Conservation (phyloP, 805 yeast species). For the Kregervanrija delftensis region DNA sequence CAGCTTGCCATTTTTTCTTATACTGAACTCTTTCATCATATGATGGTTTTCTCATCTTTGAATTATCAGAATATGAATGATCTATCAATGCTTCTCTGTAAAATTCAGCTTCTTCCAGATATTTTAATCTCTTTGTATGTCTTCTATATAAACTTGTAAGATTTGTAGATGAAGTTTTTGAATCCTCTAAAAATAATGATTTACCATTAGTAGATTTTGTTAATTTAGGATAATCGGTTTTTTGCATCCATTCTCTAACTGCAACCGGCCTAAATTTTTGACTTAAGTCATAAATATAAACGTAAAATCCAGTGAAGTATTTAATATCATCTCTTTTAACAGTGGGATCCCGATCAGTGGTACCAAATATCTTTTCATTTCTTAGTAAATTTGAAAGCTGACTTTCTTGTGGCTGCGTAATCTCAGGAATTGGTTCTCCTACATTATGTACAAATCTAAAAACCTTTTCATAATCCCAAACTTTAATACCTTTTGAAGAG, state of each 20-base stretch:
- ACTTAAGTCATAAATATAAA: constrained; percentile 73
- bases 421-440: constrained; percentile 32
- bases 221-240: constrained; percentile 50
- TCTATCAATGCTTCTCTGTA: constrained; percentile 25
- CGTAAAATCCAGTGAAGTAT: constrained; percentile 68
- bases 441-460: constrained; percentile 67
- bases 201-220: constrained; percentile 63
- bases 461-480: constrained; percentile 86
- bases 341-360: constrained; percentile 81
- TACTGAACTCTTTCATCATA: constrained; percentile 20
- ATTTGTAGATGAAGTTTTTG: constrained; percentile 15
- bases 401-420: constrained; percentile 8
- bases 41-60: constrained; percentile 2
- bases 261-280: constrained; percentile 77
- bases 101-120: constrained; percentile 26
- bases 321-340: constrained; percentile 81
- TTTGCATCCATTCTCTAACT: constrained; percentile 66
- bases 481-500: constrained; percentile 53
- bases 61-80: constrained; percentile 16
- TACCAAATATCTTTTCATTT: constrained; percentile 81
- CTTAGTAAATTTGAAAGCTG: constrained; percentile 57
- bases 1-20: constrained; percentile 17
- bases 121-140: constrained; percentile 25
- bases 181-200: constrained; percentile 74
- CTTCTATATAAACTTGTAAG: constrained; percentile 13